Evolutionary conservation across 2,329 filamentous ascomycete genomes (phyloP), one percentile per base, ranked within the genome.

Genomic region (Salinomyces thailandicus): DNA sequence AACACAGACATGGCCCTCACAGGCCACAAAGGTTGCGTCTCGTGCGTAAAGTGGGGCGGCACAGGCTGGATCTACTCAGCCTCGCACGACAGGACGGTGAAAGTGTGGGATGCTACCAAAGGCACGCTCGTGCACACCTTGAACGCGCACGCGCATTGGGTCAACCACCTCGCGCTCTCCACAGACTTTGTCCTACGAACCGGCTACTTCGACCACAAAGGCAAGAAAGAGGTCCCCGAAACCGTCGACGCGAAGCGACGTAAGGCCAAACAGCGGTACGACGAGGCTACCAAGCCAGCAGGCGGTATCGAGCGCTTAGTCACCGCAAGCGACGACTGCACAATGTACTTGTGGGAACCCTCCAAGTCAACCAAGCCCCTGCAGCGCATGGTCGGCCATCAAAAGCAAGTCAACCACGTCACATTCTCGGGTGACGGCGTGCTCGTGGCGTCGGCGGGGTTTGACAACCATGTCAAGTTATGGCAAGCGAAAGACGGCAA

Each of bases 381-480:
- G 3, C 81, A 84, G n/a, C 72, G 86, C 20, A 73, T 96, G 63
- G 63, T 85, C n/a, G 91, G 91, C 2, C 91, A 98, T 54, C 85
- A 95, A 59, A 96, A 96, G 63, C 84, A 89, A 55, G 87, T 96
- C 49, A 95, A 96, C 59, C 84, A 95, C 57, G 87, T 96, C 32
- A 82, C 80, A 0, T 96, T 96, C 62, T 94, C 85, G 1, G 86
- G 89, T 0, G 87, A 96, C 54, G 89, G 86, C 20, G 71, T 75
- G 6, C 72, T 89, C 40, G 86, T 98, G 50, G 91, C 91, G 6
- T 93, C 83, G 24, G 79, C 84, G 6, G 80, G 81, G 3, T 98
- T 89, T 66, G 91, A 98, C 60, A 98, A 96, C 58, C 84, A 89
- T 52, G 85, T 89, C 50, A 94, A 94, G 63, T 64, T 95, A 17